phyloP scores from a whole-genome alignment of 106 monocot genomes.

The Narthecium ossifragum region DNA sequence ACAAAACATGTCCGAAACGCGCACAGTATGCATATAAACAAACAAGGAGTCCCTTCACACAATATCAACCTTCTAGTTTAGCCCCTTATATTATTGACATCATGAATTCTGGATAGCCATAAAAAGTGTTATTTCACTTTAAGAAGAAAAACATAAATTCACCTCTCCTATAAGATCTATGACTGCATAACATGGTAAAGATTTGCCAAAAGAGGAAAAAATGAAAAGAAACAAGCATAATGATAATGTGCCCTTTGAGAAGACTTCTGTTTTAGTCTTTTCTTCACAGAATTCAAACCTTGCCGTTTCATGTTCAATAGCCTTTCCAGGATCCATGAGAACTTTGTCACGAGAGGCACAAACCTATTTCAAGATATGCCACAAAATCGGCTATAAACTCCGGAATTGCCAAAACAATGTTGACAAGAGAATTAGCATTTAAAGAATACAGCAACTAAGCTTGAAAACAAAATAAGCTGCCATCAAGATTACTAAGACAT shows the following conservation, averaged over 20 bases:
- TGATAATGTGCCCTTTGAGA: conserved; percentile 44
- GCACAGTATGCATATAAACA: too few relatives aligned
- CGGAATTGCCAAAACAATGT: too few relatives aligned
- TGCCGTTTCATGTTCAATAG: conserved; percentile 96
- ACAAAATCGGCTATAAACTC: conserved; percentile 41
- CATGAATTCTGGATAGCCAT: not conserved
- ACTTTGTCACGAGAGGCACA: conserved; percentile 89
- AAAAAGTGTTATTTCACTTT: too few relatives aligned
- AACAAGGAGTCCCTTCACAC: too few relatives aligned
- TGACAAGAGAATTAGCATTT: too few relatives aligned
- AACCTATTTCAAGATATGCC: conserved; percentile 81
- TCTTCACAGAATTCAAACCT: conserved; percentile 98
- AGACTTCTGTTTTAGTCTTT: conserved; percentile 98
- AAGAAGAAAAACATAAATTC: not conserved
- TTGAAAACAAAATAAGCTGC: too few relatives aligned
- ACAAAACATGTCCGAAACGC: too few relatives aligned
- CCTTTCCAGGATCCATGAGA: conserved; percentile 97
- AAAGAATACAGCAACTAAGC: too few relatives aligned
- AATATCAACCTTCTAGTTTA: too few relatives aligned
- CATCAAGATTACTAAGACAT: too few relatives aligned
- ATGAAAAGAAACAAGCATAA: not conserved
- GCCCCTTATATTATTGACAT: too few relatives aligned
- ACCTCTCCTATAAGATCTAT: not conserved
- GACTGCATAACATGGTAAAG: not conserved
- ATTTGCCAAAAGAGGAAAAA: not conserved